A percentile compares a stretch with the other conserved stretches of the same genome.
phyloP scores from a whole-genome alignment of 106 monocot species.

The Dioscorea alata region DNA sequence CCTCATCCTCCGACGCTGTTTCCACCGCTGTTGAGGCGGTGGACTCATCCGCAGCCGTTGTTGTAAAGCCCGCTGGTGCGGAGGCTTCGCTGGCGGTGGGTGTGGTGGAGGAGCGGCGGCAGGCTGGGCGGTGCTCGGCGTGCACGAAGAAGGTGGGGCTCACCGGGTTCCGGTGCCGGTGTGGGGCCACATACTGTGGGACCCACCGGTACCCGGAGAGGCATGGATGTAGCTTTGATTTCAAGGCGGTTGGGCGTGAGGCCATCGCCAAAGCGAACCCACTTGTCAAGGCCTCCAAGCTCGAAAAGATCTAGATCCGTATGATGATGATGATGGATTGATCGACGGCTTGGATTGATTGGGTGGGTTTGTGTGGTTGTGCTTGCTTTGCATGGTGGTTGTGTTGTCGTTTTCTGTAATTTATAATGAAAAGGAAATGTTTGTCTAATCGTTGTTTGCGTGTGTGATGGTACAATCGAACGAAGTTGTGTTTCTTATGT shows the following conservation, averaged over 20 bases:
- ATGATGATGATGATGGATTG: background rate
- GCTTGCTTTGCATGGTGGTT: background rate
- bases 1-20: constrained; percentile 4
- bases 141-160: constrained; percentile 13
- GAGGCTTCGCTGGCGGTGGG: background rate
- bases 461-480: no score
- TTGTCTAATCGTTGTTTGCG: no score
- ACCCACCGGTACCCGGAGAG: constrained; percentile 10
- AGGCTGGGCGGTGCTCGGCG: background rate
- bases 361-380: background rate
- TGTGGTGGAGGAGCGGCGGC: background rate
- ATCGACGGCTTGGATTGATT: background rate
- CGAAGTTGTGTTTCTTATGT: no score
- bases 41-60: background rate
- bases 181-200: constrained; percentile 8
- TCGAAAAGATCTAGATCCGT: constrained; percentile 19
- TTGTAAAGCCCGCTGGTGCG: background rate
- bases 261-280: constrained; percentile 49
- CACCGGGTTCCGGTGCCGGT: constrained; percentile 4
- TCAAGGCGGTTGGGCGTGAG: constrained; percentile 39
- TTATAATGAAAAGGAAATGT: no score
- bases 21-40: background rate
- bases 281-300: constrained; percentile 41
- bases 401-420: background rate
- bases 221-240: constrained; percentile 36